Conservation (phyloP, 768 basidiomycete genomes). For the Lentinula sp. region DNA sequence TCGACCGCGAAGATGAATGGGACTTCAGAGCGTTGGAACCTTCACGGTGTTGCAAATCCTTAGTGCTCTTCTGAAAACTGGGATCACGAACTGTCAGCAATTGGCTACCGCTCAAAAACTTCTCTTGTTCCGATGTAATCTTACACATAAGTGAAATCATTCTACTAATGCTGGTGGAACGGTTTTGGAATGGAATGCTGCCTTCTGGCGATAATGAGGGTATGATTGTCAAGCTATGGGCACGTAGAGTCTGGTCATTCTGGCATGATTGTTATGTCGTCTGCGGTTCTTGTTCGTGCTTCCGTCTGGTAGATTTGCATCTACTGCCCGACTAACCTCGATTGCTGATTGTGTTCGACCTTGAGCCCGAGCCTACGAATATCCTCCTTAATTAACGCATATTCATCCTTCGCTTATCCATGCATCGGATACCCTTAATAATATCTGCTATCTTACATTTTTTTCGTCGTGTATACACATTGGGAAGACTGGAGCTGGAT, state of each 20-base stretch:
- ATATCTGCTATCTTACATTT: neutral
- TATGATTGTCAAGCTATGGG: slow-evolving; percentile 85
- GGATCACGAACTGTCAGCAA: slow-evolving; percentile 85
- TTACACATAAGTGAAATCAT: slow-evolving; percentile 2
- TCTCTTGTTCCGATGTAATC: slow-evolving; percentile 69
- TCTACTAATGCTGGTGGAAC: slow-evolving; percentile 95
- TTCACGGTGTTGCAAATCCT: slow-evolving; percentile 94
- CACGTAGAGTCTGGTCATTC: slow-evolving; percentile 92
- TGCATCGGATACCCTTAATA: neutral
- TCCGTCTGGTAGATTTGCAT: neutral
- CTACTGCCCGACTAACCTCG: neutral
- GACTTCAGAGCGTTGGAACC: slow-evolving; percentile 96
- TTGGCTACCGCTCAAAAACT: slow-evolving; percentile 98
- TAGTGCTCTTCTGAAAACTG: slow-evolving; percentile 96
- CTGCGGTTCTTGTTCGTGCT: neutral
- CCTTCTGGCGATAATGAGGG: slow-evolving; percentile 43
- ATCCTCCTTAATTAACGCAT: too few species aligned
- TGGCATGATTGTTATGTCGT: slow-evolving; percentile 47
- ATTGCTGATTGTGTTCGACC: neutral
- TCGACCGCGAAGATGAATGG: slow-evolving; percentile 97
- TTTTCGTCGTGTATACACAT: neutral
- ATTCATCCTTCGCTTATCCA: neutral
- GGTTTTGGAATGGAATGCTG: slow-evolving; percentile 86
- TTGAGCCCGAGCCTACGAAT: too few species aligned
- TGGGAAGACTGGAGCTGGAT: too few species aligned